A percentile compares a stretch with the other conserved stretches of the same genome.
Conservation (phyloP, 176 grass and related monocot species). For the Aegilops bicornis region DNA sequence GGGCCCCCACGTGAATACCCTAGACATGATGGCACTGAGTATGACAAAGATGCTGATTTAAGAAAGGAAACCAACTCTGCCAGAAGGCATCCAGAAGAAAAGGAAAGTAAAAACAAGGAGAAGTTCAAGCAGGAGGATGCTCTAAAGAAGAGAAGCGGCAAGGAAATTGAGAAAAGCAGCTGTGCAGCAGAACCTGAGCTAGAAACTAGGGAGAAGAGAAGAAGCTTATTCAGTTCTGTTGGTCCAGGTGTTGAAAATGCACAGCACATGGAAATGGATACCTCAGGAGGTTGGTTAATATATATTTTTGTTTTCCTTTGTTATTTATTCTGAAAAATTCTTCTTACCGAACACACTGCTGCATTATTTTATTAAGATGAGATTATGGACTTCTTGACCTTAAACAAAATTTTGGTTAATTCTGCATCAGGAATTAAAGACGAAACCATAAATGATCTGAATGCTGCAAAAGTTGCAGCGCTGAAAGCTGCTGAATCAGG, state of each 20-base stretch:
- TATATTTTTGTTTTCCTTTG: not conserved
- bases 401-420: conserved; percentile 29
- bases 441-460: conserved; percentile 38
- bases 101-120: conserved; percentile 55
- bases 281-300: conserved; percentile 25
- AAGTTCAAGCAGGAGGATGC: conserved; percentile 43
- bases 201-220: conserved; percentile 47
- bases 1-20: not conserved
- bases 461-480: conserved; percentile 88
- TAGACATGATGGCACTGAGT: conserved; percentile 36
- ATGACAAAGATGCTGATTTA: conserved; percentile 44
- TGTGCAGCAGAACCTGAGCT: conserved; percentile 20
- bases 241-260: conserved; percentile 39
- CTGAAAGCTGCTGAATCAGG: conserved; percentile 92
- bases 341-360: not conserved
- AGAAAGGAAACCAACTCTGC: conserved; percentile 34
- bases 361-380: not conserved
- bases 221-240: conserved; percentile 51
- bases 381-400: conserved; percentile 24
- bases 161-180: conserved; percentile 57
- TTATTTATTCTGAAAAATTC: conserved; percentile 10
- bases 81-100: conserved; percentile 44
- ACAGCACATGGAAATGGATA: conserved; percentile 31
- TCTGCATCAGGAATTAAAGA: conserved; percentile 21
- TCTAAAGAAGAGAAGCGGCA: conserved; percentile 46